Percentiles rank a stretch among this genome's conserved stretches.
phyloP scores from a whole-genome alignment of 768 basidiomycete genomes.

The Crassisporium funariophilum region DNA sequence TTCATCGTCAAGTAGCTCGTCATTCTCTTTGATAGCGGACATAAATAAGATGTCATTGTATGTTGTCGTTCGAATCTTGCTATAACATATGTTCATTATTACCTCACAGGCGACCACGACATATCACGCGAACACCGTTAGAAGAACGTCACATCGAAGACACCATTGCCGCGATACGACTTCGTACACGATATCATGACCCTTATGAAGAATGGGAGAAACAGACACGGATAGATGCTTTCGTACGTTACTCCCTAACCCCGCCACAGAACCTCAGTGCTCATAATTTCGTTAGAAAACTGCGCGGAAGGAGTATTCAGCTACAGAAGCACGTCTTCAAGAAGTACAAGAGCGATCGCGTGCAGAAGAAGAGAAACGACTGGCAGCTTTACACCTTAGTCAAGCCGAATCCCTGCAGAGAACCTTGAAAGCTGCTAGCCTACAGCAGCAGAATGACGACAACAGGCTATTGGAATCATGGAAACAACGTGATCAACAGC shows the following conservation, averaged over 20 bases:
- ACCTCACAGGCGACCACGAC: conserved; percentile 25
- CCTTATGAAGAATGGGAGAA: conserved; percentile 63
- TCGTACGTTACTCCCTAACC: conserved; percentile 36
- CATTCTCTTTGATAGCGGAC: conserved; percentile 16
- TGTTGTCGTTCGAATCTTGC: conserved; percentile 3
- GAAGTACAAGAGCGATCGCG: conserved; percentile 49
- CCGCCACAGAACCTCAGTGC: neutral
- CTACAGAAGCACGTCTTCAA: conserved; percentile 33
- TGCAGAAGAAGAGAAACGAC: conserved; percentile 33
- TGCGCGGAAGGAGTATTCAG: conserved; percentile 45
- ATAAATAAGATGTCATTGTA: conserved; percentile 23
- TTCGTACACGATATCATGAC: conserved; percentile 53
- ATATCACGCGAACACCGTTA: conserved; percentile 33
- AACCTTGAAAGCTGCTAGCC: conserved; percentile 42
- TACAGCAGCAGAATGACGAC: conserved; percentile 50
- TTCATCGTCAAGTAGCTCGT: conserved; percentile 20
- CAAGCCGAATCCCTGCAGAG: conserved; percentile 55
- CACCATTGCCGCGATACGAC: conserved; percentile 52
- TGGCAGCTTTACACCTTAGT: conserved; percentile 44
- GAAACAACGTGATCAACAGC: conserved; percentile 53
- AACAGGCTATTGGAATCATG: conserved; percentile 44
- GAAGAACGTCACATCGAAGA: conserved; percentile 49
- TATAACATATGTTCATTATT: neutral
- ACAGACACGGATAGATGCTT: conserved; percentile 51
- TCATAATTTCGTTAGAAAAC: conserved; percentile 33